A percentile compares a stretch with the other conserved stretches of the same genome.
phyloP scores from a whole-genome alignment of 495 filamentous ascomycete genomes.

The Glutinoglossum americanum region DNA sequence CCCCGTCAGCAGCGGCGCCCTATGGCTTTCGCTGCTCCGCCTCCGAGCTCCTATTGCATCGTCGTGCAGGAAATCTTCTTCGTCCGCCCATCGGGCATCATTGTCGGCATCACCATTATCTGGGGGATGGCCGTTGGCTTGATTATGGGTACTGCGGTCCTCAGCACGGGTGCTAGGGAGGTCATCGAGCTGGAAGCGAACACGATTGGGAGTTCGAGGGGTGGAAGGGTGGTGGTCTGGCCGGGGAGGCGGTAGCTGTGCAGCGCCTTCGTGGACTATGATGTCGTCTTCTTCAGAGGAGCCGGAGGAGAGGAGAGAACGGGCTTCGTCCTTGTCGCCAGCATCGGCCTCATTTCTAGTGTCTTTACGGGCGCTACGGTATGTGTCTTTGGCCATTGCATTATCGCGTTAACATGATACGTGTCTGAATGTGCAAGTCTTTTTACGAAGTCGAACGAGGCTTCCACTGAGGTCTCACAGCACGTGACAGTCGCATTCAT shows the following conservation, averaged over 20 bases:
- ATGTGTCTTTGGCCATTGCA: conserved; percentile 25
- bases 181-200: conserved; percentile 62
- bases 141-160: neutral
- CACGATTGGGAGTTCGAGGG: conserved; percentile 64
- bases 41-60: conserved; percentile 12
- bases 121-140: conserved; percentile 19
- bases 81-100: conserved; percentile 25
- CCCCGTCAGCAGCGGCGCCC: conserved; percentile 57
- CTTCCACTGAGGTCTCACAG: neutral
- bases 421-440: neutral
- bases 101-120: conserved; percentile 11
- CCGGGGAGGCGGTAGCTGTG: neutral
- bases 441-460: too few relatives aligned
- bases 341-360: neutral
- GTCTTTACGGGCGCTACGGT: conserved; percentile 13
- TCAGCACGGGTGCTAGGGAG: neutral
- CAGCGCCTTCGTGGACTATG: conserved; percentile 19
- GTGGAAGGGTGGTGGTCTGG: conserved; percentile 15
- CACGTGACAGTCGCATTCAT: neutral
- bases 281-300: conserved; percentile 12
- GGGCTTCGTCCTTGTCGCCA: conserved; percentile 6
- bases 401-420: conserved; percentile 6
- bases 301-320: neutral
- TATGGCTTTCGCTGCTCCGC: conserved; percentile 21
- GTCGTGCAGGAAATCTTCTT: conserved; percentile 30